Conservation (phyloP, 1,139 yeast species). For the Lodderomyces jiufengensis region DNA sequence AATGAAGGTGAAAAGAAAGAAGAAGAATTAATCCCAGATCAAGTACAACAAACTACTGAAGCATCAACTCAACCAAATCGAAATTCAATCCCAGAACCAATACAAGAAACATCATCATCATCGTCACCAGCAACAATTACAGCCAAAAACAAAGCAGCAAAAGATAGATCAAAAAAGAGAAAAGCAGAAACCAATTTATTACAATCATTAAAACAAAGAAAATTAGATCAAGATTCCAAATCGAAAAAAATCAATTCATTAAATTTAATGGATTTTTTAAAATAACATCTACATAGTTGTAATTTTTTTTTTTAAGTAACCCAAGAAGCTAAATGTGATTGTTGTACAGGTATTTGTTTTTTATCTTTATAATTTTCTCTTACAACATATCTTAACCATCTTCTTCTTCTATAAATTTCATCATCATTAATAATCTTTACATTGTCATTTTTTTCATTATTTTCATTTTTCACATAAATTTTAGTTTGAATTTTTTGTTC, state of each 20-base stretch:
- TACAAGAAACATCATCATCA: no score
- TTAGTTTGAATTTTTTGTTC: conserved; percentile 7
- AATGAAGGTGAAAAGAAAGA: no score
- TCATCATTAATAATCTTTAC: conserved; percentile 1
- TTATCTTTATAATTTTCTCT: conserved; percentile 11
- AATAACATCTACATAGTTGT: conserved; percentile 2
- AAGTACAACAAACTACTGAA: no score
- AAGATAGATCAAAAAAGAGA: conserved; percentile 27
- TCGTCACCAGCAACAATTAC: conserved; percentile 1
- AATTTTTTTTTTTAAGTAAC: conserved; percentile 2
- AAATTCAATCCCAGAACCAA: no score
- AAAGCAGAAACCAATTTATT: conserved; percentile 26
- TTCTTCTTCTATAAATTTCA: conserved; percentile 44
- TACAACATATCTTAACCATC: conserved; percentile 38
- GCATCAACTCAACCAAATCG: neutral
- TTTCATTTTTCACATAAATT: conserved; percentile 36
- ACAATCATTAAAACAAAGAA: conserved; percentile 38
- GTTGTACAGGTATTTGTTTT: conserved; percentile 5
- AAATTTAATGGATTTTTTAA: conserved; percentile 49
- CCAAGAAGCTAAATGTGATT: conserved; percentile 10
- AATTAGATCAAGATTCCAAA: conserved; percentile 35
- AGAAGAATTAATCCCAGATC: no score
- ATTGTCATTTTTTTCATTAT: neutral
- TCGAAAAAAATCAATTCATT: conserved; percentile 28
- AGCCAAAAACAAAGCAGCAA: conserved; percentile 15